These are phyloP conservation scores for Aspergillus nomiae DNA, from an alignment of 2,329 filamentous ascomycete species.

Conservation along the genomic window DNA sequence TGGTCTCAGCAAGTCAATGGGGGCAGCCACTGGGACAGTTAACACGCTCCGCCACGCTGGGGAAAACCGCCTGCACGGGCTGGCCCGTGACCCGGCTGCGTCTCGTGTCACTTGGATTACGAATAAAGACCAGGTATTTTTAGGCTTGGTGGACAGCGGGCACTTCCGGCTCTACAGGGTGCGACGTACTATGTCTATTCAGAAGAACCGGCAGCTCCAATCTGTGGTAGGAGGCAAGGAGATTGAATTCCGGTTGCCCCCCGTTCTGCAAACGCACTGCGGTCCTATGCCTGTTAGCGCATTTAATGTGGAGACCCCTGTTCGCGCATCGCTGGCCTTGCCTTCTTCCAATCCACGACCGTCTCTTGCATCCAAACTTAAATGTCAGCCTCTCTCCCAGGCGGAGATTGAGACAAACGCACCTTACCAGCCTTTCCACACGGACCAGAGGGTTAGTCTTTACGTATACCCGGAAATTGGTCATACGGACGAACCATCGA, in stretches of 20 bases:
- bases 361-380: conserved; percentile 39
- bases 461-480: conserved; percentile 59
- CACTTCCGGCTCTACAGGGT: conserved; percentile 49
- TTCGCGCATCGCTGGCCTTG: conserved; percentile 45
- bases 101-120: conserved; percentile 51
- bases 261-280: conserved; percentile 62
- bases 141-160: conserved; percentile 49
- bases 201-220: conserved; percentile 56
- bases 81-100: conserved; percentile 40
- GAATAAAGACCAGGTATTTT: conserved; percentile 43
- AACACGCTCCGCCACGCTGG: conserved; percentile 51
- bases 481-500: conserved; percentile 47
- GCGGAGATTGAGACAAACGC: conserved; percentile 95
- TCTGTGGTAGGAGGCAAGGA: conserved; percentile 60
- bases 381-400: conserved; percentile 64
- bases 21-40: conserved; percentile 51
- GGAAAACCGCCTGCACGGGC: conserved; percentile 50
- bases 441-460: conserved; percentile 79
- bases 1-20: conserved; percentile 53
- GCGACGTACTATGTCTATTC: conserved; percentile 48
- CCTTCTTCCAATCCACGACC: conserved; percentile 44
- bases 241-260: conserved; percentile 67
- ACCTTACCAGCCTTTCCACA: conserved; percentile 94
- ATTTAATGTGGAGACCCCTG: conserved; percentile 49
- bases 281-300: conserved; percentile 59